phyloP scores from a whole-genome alignment of 257 asterid species.

The Rauvolfia tetraphylla region DNA sequence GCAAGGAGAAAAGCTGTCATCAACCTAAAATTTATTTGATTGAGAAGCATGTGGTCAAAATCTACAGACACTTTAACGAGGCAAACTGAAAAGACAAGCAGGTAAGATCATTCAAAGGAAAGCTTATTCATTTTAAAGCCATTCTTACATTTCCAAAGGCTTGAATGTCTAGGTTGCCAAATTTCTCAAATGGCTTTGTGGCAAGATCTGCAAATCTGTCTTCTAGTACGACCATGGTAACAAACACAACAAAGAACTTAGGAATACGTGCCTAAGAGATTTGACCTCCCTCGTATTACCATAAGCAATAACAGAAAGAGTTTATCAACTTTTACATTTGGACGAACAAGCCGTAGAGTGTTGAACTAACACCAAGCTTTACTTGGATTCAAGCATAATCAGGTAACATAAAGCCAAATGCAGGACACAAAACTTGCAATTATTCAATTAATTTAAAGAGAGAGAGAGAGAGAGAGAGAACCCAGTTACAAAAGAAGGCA shows the following conservation, averaged over 20 bases:
- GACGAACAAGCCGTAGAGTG: not conserved
- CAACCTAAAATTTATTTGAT: too few species aligned
- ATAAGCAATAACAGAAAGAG: not conserved
- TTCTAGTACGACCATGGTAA: not conserved
- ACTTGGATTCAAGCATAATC: not conserved
- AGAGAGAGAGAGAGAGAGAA: not conserved
- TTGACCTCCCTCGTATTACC: not conserved
- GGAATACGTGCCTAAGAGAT: not conserved
- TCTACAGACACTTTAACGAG: too few species aligned
- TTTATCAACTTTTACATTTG: too few species aligned
- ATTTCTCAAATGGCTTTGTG: not conserved
- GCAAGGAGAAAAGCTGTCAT: too few species aligned
- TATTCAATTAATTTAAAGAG: too few species aligned
- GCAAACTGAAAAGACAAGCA: not conserved
- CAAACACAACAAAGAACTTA: not conserved
- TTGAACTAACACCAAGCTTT: not conserved
- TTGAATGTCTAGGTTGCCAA: not conserved
- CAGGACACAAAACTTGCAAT: too few species aligned
- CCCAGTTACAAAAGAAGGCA: too few species aligned
- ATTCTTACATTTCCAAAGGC: not conserved
- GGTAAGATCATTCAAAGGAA: not conserved
- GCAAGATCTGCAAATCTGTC: not conserved
- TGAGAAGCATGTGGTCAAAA: not conserved
- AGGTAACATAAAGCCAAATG: not conserved
- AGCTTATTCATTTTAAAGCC: not conserved